Conservation (phyloP, 306 rosid genomes). For the Benincasa hispida region DNA sequence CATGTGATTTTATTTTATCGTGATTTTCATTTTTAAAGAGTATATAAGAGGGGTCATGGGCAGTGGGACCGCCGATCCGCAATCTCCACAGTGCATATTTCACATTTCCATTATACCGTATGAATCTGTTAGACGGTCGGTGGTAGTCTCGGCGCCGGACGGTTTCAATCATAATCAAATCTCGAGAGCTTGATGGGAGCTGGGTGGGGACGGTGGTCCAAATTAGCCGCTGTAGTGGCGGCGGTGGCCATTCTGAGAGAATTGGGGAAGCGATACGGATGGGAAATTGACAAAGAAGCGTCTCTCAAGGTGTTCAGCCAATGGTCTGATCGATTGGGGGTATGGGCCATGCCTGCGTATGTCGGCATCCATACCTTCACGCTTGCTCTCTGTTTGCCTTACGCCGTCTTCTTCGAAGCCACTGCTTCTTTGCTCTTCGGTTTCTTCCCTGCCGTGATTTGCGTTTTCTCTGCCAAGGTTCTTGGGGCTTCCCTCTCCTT, state of each 20-base stretch:
- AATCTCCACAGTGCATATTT: not conserved
- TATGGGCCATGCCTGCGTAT: conserved; percentile 83
- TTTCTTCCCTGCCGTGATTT: conserved; percentile 53
- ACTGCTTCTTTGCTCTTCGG: conserved; percentile 76
- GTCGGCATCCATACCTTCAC: conserved; percentile 56
- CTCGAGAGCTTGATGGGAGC: not conserved
- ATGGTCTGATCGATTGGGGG: conserved; percentile 50
- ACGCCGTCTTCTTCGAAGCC: conserved; percentile 75
- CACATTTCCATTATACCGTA: not conserved
- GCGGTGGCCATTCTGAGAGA: conserved; percentile 18
- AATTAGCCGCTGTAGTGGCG: conserved; percentile 26
- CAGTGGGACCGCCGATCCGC: not conserved
- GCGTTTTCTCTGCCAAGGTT: conserved; percentile 80
- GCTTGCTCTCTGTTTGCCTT: conserved; percentile 72
- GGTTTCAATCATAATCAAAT: not conserved
- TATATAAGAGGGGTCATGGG: too few relatives aligned
- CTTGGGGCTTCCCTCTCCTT: conserved; percentile 88
- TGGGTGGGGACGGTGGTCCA: conserved; percentile 35
- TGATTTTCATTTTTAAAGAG: too few relatives aligned
- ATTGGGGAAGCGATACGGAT: conserved; percentile 18
- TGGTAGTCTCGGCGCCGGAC: not conserved
- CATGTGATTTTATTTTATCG: too few relatives aligned
- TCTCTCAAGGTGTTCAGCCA: conserved; percentile 21
- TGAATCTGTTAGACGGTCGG: not conserved
- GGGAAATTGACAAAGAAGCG: conserved; percentile 37